phyloP scores from a whole-genome alignment of 2,329 filamentous ascomycete genomes.

The Diaporthe nobilis region DNA sequence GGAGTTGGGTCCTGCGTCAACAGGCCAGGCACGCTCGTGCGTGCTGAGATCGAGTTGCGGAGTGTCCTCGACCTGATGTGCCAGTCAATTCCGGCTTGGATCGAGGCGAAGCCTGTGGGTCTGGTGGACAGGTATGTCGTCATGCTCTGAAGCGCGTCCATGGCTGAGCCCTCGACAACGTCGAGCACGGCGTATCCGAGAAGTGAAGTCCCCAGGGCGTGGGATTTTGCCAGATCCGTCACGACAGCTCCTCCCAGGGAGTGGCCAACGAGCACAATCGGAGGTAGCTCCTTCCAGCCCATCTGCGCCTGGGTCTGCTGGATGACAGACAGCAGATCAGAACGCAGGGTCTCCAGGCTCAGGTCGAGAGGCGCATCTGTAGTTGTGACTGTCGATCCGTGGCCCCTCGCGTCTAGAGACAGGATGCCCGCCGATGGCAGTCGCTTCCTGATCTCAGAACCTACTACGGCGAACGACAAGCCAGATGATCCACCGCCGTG shows the following conservation, averaged over 20 bases:
- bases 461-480: slow-evolving; percentile 89
- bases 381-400: slow-evolving; percentile 78
- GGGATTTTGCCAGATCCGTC: slow-evolving; percentile 82
- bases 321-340: slow-evolving; percentile 81
- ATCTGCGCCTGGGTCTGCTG: slow-evolving; percentile 76
- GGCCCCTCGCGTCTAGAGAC: slow-evolving; percentile 87
- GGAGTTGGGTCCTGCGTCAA: slow-evolving; percentile 64
- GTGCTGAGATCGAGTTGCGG: slow-evolving; percentile 85
- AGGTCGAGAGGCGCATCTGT: slow-evolving; percentile 68
- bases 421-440: slow-evolving; percentile 87
- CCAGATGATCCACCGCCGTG: slow-evolving; percentile 96
- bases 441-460: slow-evolving; percentile 80
- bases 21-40: slow-evolving; percentile 88
- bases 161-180: slow-evolving; percentile 95
- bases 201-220: slow-evolving; percentile 75
- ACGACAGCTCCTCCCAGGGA: slow-evolving; percentile 93
- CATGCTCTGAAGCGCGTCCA: slow-evolving; percentile 96
- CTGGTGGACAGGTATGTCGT: slow-evolving; percentile 88
- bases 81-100: slow-evolving; percentile 91
- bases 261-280: slow-evolving; percentile 88
- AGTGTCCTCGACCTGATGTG: slow-evolving; percentile 91
- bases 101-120: slow-evolving; percentile 81
- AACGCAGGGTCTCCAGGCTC: slow-evolving; percentile 78
- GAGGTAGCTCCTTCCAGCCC: slow-evolving; percentile 81
- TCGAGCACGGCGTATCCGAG: slow-evolving; percentile 93